Conservation (phyloP, 148 eudicot genomes). For the Talinum fruticosum region DNA sequence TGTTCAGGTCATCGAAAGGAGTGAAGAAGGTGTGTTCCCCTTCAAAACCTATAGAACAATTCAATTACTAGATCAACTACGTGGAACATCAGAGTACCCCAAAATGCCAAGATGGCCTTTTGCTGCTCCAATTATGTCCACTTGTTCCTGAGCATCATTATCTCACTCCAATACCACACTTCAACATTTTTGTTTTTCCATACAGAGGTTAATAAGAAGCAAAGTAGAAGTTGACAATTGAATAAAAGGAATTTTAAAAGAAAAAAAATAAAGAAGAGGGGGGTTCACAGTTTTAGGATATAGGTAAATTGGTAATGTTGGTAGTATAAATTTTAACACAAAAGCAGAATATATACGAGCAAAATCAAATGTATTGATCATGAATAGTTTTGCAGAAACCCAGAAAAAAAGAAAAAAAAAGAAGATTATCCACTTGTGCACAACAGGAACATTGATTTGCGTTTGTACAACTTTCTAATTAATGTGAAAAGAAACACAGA, state of each 20-base stretch:
- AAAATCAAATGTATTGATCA: constrained; percentile 18
- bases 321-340: neutral
- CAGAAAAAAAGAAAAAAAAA: neutral
- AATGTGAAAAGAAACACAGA: neutral
- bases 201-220: neutral
- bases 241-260: neutral
- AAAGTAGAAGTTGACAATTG: neutral
- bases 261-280: neutral
- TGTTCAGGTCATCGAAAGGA: constrained; percentile 7
- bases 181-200: constrained; percentile 13
- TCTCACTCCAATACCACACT: constrained; percentile 14
- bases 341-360: neutral
- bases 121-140: constrained; percentile 14
- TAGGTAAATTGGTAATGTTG: neutral
- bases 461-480: neutral
- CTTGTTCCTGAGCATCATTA: constrained; percentile 4
- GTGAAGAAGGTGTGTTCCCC: constrained; percentile 19
- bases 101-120: constrained; percentile 10
- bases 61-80: constrained; percentile 8
- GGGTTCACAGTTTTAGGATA: neutral
- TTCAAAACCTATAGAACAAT: constrained; percentile 10
- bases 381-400: neutral
- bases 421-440: constrained; percentile 3
- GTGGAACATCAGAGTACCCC: constrained; percentile 21
- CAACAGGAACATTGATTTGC: constrained; percentile 6